Base-by-base conservation (phyloP, 306 rosid genomes). In the Fragaria vesca region DNA sequence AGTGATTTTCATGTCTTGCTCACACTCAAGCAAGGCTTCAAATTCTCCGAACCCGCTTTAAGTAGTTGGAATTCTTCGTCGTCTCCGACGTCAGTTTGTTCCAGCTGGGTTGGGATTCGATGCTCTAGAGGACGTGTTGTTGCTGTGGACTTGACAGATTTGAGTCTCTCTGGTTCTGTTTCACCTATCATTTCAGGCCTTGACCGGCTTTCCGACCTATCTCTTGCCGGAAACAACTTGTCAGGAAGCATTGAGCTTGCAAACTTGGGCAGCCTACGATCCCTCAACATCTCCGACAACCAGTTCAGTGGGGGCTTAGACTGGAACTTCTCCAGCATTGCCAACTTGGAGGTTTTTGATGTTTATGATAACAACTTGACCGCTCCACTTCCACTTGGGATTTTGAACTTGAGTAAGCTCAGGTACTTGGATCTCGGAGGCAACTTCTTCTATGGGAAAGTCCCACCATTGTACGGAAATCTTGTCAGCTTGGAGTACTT, bases 281-380 rank as follows among this genome's bases (percentile, higher is more conserved):
- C 79, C 77, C 96, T 93, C 32, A 91, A 93, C 87, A 87, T 93
- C 76, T 93, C 98, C 24, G 82, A 78, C 81, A 93, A 93, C 87
- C 89, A 71, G 80, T 86, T 91, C 80, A 82, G 70, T 67, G 97
- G 97, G 17, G 71, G 80, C 66, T 52, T 93, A 76, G 78, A 91
- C 24, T 91, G 92, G 98, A 82, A 74, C 87, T 91, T 76, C 86
- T 83, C 90, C 10, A 76, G 82, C 79, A 46, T 87, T 78, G 73
- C 84, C 2, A 74, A 86, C 77, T 78, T 93, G 76, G 88, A 90
- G 76, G 93, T 93, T 43, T 45, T 91, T 11, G 98, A 93, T 83
- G 93, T 83, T 55, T 93, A 91, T 20, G 71, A 93, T 86, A 93
- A 93, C 66, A 90, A 90, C 88, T 93, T 91, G 89, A 87, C 88